These are phyloP conservation scores for Penicillium manginii DNA, from an alignment of 495 filamentous ascomycete species.

Conservation along the genomic window DNA sequence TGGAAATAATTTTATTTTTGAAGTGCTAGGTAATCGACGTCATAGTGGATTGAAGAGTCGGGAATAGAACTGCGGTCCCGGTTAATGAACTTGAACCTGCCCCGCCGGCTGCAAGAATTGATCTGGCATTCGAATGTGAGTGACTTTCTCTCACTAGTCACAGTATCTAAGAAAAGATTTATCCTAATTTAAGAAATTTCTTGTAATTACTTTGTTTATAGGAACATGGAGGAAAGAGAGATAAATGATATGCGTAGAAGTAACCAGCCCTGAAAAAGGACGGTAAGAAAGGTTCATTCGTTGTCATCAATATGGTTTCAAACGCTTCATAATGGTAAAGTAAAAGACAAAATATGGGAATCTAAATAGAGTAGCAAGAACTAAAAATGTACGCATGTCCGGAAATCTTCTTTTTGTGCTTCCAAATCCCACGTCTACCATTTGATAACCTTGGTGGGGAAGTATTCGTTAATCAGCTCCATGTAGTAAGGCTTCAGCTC, in stretches of 20 bases:
- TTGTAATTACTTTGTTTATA: too few species aligned
- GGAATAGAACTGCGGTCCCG: too few species aligned
- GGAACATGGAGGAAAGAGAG: background rate
- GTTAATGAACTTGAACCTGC: too few species aligned
- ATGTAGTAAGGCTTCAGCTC: constrained; percentile 76
- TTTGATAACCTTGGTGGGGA: constrained; percentile 73
- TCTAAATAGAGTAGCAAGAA: background rate
- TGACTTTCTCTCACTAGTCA: too few species aligned
- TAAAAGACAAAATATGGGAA: constrained; percentile 9
- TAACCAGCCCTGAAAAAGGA: background rate
- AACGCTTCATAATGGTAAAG: constrained; percentile 8
- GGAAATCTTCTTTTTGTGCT: constrained; percentile 1
- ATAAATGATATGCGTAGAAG: background rate
- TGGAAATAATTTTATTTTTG: too few species aligned
- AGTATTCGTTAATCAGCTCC: constrained; percentile 84
- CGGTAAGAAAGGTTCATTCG: constrained; percentile 1
- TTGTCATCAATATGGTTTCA: constrained; percentile 1
- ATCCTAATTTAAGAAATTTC: too few species aligned
- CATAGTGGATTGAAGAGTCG: too few species aligned
- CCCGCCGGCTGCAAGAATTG: too few species aligned
- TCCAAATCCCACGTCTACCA: constrained; percentile 59
- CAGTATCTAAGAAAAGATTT: too few species aligned
- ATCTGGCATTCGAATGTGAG: too few species aligned
- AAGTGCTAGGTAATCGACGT: too few species aligned
- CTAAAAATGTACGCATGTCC: constrained; percentile 10